Conservation (phyloP, 495 filamentous ascomycete species). For the Daldinia vernicosa region DNA sequence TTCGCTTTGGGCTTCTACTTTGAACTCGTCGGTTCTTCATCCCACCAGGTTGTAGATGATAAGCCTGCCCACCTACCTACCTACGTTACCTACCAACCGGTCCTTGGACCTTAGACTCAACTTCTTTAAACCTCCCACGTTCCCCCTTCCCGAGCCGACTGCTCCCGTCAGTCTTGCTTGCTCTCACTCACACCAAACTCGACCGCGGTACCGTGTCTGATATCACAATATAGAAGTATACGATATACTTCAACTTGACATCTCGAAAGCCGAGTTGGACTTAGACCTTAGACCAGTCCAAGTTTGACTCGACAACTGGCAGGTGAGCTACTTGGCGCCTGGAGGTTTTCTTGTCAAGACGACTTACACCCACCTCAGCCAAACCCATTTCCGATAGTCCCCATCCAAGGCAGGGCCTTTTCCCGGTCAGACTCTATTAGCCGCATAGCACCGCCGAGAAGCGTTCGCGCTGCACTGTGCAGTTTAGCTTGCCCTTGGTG, state of each 20-base stretch:
- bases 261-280: conserved; percentile 6
- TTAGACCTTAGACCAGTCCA: conserved; percentile 19
- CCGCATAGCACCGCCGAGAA: conserved; percentile 45
- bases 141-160: conserved; percentile 38
- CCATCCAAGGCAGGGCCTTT: conserved; percentile 42
- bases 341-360: conserved; percentile 24
- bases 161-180: conserved; percentile 26
- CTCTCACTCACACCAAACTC: conserved; percentile 18
- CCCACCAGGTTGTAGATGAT: conserved; percentile 39
- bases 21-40: conserved; percentile 28
- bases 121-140: conserved; percentile 43
- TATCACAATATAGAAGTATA: conserved; percentile 19
- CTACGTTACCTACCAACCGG: conserved; percentile 22
- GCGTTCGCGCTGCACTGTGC: conserved; percentile 36
- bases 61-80: conserved; percentile 36
- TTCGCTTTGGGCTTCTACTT: conserved; percentile 43
- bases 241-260: conserved; percentile 1
- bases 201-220: conserved; percentile 13
- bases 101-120: conserved; percentile 18
- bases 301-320: conserved; percentile 19
- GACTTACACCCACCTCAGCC: conserved; percentile 42
- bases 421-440: conserved; percentile 43
- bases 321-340: conserved; percentile 23
- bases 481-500: conserved; percentile 31
- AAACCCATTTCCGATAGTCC: conserved; percentile 37